Evolutionary conservation across 805 yeast genomes (phyloP), one percentile per base, ranked within the genome.

Genomic region (Lipomyces chichibuensis): DNA sequence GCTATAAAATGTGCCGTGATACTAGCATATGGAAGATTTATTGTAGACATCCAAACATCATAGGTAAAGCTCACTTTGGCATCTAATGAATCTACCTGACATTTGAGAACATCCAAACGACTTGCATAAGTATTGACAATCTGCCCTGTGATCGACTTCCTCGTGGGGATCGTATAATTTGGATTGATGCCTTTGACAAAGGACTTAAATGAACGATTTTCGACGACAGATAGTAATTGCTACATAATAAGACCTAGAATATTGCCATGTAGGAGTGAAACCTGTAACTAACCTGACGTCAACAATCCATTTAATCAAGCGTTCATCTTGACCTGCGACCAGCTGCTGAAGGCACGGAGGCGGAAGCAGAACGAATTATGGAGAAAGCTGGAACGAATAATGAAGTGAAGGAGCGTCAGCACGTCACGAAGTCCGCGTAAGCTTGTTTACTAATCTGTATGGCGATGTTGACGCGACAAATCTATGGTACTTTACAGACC

Each of bases 171-270:
- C n/a, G n/a, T n/a, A n/a, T n/a, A n/a, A n/a, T n/a, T n/a, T n/a
- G n/a, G n/a, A n/a, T n/a, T n/a, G n/a, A n/a, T n/a, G n/a, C n/a
- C n/a, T n/a, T n/a, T n/a, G n/a, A n/a, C n/a, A n/a, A n/a, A n/a
- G 54, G 54, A 51, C 54, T 51, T 51, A 27, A 51, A 51, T 5
- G 54, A 51, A 51, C 54, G 54, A 51, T 51, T 51, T 51, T 51
- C 54, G 54, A 51, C 54, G 54, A 51, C 54, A 51, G 54, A 51
- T 51, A 51, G 54, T 51, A 27, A 51, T 51, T 51, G 54, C 54
- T 51, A 51, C 54, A 51, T 51, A 51, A 51, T 51, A 51, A 51
- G 54, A 51, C 14, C 54, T 51, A 51, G 54, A 51, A 20, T 27
- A 20, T 51, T 51, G 54, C 29, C 54, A 51, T 51, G n/a, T 51